phyloP scores from a whole-genome alignment of 2,329 filamentous ascomycete species.

The Alternaria atra region DNA sequence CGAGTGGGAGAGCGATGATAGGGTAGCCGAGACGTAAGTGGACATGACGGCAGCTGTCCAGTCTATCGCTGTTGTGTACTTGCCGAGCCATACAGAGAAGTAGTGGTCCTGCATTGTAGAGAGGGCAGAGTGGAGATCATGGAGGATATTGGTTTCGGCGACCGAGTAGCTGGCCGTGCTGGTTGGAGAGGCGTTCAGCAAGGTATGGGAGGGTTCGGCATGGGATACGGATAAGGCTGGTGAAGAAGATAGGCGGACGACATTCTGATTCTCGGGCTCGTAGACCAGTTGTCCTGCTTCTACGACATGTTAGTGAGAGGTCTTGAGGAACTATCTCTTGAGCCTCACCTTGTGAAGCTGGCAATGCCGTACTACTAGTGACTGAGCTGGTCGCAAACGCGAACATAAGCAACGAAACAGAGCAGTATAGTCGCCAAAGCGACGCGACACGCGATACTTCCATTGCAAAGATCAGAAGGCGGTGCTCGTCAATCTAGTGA shows the following conservation, averaged over 20 bases:
- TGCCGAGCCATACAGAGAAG: conserved; percentile 79
- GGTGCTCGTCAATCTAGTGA: background rate
- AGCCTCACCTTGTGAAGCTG: conserved; percentile 17
- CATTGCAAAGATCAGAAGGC: background rate
- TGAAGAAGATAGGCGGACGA: conserved; percentile 4
- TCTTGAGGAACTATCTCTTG: background rate
- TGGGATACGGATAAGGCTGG: background rate
- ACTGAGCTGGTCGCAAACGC: conserved; percentile 13
- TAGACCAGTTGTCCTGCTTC: conserved; percentile 17
- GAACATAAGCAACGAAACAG: conserved; percentile 12
- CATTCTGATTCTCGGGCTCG: conserved; percentile 24
- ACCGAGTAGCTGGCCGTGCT: conserved; percentile 3
- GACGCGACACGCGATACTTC: conserved; percentile 9
- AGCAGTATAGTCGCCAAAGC: conserved; percentile 8
- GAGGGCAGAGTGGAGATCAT: conserved; percentile 64
- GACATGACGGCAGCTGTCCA: conserved; percentile 90
- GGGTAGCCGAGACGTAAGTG: conserved; percentile 78
- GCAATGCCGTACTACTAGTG: conserved; percentile 7
- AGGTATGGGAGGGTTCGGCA: background rate
- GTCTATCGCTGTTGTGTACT: conserved; percentile 87
- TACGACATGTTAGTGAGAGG: conserved; percentile 14
- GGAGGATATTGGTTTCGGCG: conserved; percentile 32
- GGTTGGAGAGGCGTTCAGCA: background rate
- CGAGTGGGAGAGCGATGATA: conserved; percentile 74
- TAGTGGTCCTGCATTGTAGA: conserved; percentile 79